A percentile compares a stretch with the other conserved stretches of the same genome.
Evolutionary conservation across 2,329 filamentous ascomycete species (phyloP).

Genomic region (Neodidymelliopsis sp.): DNA sequence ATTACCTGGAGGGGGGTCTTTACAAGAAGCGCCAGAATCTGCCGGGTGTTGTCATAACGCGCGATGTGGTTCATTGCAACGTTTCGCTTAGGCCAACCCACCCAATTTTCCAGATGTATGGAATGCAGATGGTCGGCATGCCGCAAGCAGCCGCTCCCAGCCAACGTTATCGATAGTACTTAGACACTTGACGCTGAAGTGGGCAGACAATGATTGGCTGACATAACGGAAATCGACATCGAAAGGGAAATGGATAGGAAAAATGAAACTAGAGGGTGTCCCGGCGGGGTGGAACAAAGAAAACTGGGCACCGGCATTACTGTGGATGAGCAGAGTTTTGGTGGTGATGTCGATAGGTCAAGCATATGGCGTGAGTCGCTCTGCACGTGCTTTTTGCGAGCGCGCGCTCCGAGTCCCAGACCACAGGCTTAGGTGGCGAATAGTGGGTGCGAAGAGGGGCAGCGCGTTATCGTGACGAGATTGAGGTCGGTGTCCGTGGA

Average conservation of each 20-base stretch:
- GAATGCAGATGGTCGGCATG: conserved; percentile 28
- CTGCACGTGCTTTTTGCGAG: conserved; percentile 16
- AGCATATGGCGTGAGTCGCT: conserved; percentile 10
- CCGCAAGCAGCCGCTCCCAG: conserved; percentile 36
- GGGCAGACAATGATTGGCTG: conserved; percentile 5
- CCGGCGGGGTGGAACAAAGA: conserved; percentile 18
- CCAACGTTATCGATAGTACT: conserved; percentile 21
- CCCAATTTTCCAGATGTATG: conserved; percentile 16
- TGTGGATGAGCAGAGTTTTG: background rate
- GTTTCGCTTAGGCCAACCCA: conserved; percentile 17
- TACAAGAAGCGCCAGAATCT: background rate
- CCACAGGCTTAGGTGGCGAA: conserved; percentile 1
- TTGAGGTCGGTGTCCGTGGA: conserved; percentile 5
- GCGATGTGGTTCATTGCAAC: conserved; percentile 15
- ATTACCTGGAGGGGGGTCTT: background rate
- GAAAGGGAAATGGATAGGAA: conserved; percentile 14
- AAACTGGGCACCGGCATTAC: background rate
- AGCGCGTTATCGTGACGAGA: conserved; percentile 1
- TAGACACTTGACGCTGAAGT: conserved; percentile 11
- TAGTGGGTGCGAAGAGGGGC: background rate
- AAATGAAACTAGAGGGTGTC: conserved; percentile 20
- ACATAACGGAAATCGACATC: conserved; percentile 2
- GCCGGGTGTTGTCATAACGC: conserved; percentile 1
- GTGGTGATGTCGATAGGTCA: conserved; percentile 3
- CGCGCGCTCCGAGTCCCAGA: conserved; percentile 14